Evolutionary conservation across 1,139 yeast genomes (phyloP).

Genomic region (Magnusiomyces tetraspermus): DNA sequence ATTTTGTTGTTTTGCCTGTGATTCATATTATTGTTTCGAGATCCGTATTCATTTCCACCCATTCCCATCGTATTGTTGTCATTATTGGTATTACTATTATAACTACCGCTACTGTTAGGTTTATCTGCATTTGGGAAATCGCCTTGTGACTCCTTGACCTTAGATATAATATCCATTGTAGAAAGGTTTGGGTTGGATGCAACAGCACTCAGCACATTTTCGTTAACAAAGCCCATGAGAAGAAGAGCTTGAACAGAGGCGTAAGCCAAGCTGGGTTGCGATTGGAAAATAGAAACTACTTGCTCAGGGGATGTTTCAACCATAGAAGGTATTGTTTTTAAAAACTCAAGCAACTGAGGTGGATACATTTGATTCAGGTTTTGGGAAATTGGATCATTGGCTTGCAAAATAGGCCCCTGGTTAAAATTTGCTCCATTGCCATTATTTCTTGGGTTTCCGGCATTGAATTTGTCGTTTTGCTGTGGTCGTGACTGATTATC

Average conservation of each 20-base stretch:
- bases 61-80: background rate
- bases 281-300: slow-evolving; percentile 53
- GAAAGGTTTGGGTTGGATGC: background rate
- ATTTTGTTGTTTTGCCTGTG: background rate
- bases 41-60: background rate
- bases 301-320: slow-evolving; percentile 52
- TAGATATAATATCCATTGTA: slow-evolving; percentile 1
- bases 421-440: slow-evolving; percentile 14
- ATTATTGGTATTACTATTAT: background rate
- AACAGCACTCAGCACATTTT: slow-evolving; percentile 17
- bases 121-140: background rate
- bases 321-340: slow-evolving; percentile 58
- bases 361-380: slow-evolving; percentile 51
- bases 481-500: background rate
- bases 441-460: slow-evolving; percentile 6
- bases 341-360: slow-evolving; percentile 44
- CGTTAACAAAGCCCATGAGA: slow-evolving; percentile 47
- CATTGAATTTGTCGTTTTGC: slow-evolving; percentile 11
- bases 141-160: slow-evolving; percentile 1
- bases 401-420: slow-evolving; percentile 22
- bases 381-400: slow-evolving; percentile 52
- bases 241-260: slow-evolving; percentile 73
- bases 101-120: background rate
- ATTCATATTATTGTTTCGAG: background rate
- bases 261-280: slow-evolving; percentile 70